phyloP scores from a whole-genome alignment of 352 stramenopile species.

The Thalassiosira delicatula region DNA sequence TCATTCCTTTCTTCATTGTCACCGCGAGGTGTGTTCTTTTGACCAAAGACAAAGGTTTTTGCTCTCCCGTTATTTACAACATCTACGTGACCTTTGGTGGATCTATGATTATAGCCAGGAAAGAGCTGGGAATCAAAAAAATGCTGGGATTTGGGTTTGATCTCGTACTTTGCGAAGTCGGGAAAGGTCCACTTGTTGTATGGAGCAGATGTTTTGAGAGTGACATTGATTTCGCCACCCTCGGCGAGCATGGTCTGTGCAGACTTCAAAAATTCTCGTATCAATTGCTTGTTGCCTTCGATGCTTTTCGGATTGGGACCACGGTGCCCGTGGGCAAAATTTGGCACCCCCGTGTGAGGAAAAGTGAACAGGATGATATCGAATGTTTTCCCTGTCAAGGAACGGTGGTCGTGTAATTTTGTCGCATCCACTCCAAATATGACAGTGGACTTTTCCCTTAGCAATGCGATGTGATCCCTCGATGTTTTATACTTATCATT shows the following conservation, averaged over 20 bases:
- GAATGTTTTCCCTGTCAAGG: constrained; percentile 15
- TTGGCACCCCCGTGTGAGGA: constrained; percentile 28
- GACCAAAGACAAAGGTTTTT: constrained; percentile 33
- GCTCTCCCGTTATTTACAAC: constrained; percentile 26
- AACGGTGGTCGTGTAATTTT: constrained; percentile 18
- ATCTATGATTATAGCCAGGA: constrained; percentile 26
- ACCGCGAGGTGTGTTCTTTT: constrained; percentile 22
- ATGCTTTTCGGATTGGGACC: constrained; percentile 31
- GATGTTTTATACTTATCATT: constrained; percentile 29
- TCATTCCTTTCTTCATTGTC: not conserved
- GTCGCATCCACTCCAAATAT: constrained; percentile 35
- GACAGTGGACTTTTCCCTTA: constrained; percentile 11
- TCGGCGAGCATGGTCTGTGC: constrained; percentile 11
- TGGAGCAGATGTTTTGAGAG: constrained; percentile 27
- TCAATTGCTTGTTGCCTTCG: constrained; percentile 23
- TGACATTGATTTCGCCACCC: constrained; percentile 30
- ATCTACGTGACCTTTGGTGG: constrained; percentile 23
- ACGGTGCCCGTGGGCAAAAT: constrained; percentile 6
- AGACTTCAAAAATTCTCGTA: constrained; percentile 31
- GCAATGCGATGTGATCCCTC: constrained; percentile 17
- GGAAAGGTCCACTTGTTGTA: constrained; percentile 41
- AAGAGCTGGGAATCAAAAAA: constrained; percentile 17
- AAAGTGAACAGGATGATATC: constrained; percentile 41
- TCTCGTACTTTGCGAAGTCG: constrained; percentile 31
- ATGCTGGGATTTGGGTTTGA: constrained; percentile 27